phyloP scores from a whole-genome alignment of 1,284 basidiomycete species.

The Pisolithus thermaeus region DNA sequence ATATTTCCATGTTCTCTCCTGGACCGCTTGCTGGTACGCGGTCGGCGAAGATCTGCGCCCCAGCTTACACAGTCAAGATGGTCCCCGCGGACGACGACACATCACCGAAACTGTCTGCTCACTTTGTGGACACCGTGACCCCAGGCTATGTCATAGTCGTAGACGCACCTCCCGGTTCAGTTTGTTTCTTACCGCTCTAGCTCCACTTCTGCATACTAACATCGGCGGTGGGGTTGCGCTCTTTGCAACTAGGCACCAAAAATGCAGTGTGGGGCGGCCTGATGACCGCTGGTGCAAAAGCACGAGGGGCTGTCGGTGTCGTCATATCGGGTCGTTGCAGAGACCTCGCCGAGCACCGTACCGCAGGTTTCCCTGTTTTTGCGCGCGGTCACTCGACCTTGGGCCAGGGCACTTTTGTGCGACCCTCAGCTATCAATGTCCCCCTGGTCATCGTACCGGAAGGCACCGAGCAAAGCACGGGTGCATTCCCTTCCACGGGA shows the following conservation, averaged over 20 bases:
- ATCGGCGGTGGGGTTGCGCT: constrained; percentile 10
- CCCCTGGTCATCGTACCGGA: constrained; percentile 60
- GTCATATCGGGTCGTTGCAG: constrained; percentile 82
- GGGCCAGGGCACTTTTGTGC: constrained; percentile 85
- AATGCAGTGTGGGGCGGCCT: constrained; percentile 91
- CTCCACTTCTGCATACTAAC: constrained; percentile 6
- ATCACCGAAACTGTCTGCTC: constrained; percentile 64
- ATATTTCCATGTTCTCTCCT: constrained; percentile 62
- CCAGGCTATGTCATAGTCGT: constrained; percentile 70
- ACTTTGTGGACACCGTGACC: constrained; percentile 83
- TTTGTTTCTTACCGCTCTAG: constrained; percentile 9
- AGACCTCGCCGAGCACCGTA: constrained; percentile 74
- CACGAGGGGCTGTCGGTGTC: constrained; percentile 64
- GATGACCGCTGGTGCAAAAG: constrained; percentile 80
- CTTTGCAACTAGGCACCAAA: constrained; percentile 53
- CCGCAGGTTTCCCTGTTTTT: constrained; percentile 69
- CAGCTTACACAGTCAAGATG: constrained; percentile 91
- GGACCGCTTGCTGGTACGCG: constrained; percentile 17
- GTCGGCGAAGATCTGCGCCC: constrained; percentile 52
- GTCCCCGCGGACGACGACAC: constrained; percentile 56
- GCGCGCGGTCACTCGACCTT: constrained; percentile 79
- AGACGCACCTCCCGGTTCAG: constrained; percentile 67
- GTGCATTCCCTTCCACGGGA: constrained; percentile 46
- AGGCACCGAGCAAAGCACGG: constrained; percentile 20
- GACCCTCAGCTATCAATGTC: constrained; percentile 74